Percentiles rank a stretch among this genome's conserved stretches.
Conservation (phyloP, 2,329 filamentous ascomycete genomes). For the Pestalotiopsis sp. region DNA sequence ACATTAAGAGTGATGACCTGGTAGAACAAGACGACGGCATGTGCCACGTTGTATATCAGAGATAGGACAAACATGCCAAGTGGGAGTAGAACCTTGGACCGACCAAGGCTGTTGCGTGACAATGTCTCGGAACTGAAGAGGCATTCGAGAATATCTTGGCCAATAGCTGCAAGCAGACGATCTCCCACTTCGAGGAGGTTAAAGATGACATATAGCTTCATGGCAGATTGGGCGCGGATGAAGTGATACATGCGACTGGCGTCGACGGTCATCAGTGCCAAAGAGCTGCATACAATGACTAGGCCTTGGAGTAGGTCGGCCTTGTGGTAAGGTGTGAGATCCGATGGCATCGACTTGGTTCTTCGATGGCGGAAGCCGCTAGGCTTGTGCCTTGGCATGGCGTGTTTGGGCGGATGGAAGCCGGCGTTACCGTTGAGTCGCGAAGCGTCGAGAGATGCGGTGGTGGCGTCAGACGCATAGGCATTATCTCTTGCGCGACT, state of each 20-base stretch:
- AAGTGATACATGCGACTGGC: constrained; percentile 98
- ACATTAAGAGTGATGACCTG: constrained; percentile 98
- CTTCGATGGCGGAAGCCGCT: constrained; percentile 63
- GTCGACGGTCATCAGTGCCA: constrained; percentile 85
- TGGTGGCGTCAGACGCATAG: constrained; percentile 19
- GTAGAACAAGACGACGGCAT: constrained; percentile 88
- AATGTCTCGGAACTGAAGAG: constrained; percentile 92
- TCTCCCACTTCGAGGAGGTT: constrained; percentile 95
- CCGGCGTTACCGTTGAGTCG: constrained; percentile 22
- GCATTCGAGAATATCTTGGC: constrained; percentile 95
- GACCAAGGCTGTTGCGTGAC: constrained; percentile 81
- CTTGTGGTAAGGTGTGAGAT: constrained; percentile 84
- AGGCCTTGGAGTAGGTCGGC: constrained; percentile 90
- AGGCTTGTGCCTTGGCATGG: constrained; percentile 23
- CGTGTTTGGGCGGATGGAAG: constrained; percentile 34
- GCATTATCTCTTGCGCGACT: constrained; percentile 29
- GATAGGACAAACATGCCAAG: constrained; percentile 90
- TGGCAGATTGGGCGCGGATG: constrained; percentile 92
- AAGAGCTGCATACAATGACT: constrained; percentile 82
- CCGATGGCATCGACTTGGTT: constrained; percentile 82
- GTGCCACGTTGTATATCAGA: constrained; percentile 82
- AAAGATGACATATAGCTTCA: constrained; percentile 98
- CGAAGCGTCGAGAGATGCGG: background rate
- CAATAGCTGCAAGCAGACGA: constrained; percentile 83
- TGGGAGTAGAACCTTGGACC: constrained; percentile 86